Percentiles rank a stretch among this genome's conserved stretches.
These are phyloP conservation scores for Cajanus cajan DNA, from an alignment of 306 rosid species.

Conservation along the genomic window DNA sequence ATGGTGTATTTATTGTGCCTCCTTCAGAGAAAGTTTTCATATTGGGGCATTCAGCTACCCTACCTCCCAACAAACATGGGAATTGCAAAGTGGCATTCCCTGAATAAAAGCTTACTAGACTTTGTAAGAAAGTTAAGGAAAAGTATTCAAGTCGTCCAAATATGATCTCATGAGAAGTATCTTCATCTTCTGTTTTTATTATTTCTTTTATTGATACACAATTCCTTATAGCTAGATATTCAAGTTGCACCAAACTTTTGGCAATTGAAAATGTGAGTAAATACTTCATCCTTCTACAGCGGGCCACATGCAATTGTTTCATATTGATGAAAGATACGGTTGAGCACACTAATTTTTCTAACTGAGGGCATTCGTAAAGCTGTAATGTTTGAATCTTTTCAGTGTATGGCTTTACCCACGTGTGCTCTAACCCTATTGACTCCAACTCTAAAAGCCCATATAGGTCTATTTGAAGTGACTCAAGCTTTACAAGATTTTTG, in stretches of 20 bases:
- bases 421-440: conserved; percentile 4
- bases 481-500: background rate
- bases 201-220: conserved; percentile 7
- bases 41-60: background rate
- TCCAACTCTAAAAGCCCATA: background rate
- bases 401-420: background rate
- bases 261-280: conserved; percentile 21
- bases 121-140: no score
- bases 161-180: background rate
- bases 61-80: background rate
- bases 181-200: background rate
- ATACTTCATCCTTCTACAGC: background rate
- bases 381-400: background rate
- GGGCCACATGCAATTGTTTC: accelerated
- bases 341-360: background rate
- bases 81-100: background rate
- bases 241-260: conserved; percentile 20
- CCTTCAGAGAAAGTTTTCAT: conserved; percentile 3
- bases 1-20: background rate
- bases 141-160: background rate
- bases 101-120: background rate
- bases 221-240: background rate
- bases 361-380: accelerated
- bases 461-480: no score
- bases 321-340: background rate